Percentiles rank a stretch among this genome's conserved stretches.
These are phyloP conservation scores for Elsinoe fawcettii DNA, from an alignment of 2,329 filamentous ascomycete genomes.

Conservation along the genomic window DNA sequence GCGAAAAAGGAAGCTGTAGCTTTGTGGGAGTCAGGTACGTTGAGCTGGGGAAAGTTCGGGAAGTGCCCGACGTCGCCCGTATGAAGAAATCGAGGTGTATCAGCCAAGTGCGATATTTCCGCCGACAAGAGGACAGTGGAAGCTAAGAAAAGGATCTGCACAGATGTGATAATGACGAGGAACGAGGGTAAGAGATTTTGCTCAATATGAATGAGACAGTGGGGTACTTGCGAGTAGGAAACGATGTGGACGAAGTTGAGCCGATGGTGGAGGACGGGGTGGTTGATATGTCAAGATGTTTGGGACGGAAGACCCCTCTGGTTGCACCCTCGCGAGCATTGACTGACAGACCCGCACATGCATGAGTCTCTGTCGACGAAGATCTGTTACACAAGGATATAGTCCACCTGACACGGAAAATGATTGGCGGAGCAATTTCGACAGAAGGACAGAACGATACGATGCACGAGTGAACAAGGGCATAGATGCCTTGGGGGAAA, in stretches of 20 bases:
- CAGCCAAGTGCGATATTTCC: not conserved
- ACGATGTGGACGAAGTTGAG: not conserved
- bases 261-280: not conserved
- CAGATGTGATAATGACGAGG: not conserved
- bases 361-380: not conserved
- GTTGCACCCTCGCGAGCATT: not conserved
- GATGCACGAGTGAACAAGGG: not conserved
- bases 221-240: not conserved
- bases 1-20: not conserved
- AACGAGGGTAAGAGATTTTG: not conserved
- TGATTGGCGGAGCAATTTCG: slow-evolving; percentile 1
- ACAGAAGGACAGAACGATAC: not conserved
- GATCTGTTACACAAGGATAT: slow-evolving; percentile 4
- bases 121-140: not conserved
- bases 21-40: not conserved
- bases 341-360: not conserved
- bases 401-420: not conserved
- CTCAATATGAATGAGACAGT: slow-evolving; percentile 11
- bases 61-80: not conserved
- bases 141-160: not conserved
- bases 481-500: not conserved
- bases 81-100: not conserved
- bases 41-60: slow-evolving; percentile 3
- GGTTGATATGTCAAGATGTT: slow-evolving; percentile 5
- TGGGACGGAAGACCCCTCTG: not conserved